A percentile compares a stretch with the other conserved stretches of the same genome.
phyloP scores from a whole-genome alignment of 306 rosid genomes.

The Dryas alaskensis region DNA sequence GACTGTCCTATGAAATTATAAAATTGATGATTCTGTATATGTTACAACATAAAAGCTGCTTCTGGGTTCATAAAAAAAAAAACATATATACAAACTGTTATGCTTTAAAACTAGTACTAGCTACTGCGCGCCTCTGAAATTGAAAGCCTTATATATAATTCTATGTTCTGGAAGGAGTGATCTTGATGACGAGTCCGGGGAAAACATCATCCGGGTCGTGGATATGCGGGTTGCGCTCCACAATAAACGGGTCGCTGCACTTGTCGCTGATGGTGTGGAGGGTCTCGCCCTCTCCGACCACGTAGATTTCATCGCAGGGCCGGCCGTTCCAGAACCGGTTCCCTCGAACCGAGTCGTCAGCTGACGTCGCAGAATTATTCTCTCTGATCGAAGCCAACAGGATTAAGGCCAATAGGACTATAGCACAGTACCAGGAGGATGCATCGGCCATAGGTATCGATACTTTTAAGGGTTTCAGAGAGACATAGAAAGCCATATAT shows the following conservation, averaged over 20 bases:
- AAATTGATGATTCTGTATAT: not conserved
- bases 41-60: constrained; percentile 6
- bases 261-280: constrained; percentile 77
- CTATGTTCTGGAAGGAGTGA: constrained; percentile 29
- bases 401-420: constrained; percentile 41
- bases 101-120: not conserved
- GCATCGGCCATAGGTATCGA: constrained; percentile 33
- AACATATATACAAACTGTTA: too few relatives aligned
- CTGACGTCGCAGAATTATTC: constrained; percentile 5
- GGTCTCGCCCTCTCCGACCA: constrained; percentile 75
- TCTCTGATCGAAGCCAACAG: constrained; percentile 53
- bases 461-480: constrained; percentile 8
- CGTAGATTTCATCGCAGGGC: constrained; percentile 44
- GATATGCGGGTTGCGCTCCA: constrained; percentile 83
- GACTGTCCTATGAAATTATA: not conserved
- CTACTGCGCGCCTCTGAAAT: not conserved
- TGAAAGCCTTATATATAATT: not conserved
- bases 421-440: constrained; percentile 63
- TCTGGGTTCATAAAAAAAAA: too few relatives aligned
- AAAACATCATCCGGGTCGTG: constrained; percentile 86
- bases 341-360: constrained; percentile 28
- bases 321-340: constrained; percentile 29
- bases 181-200: constrained; percentile 82
- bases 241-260: constrained; percentile 75
- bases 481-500: not conserved